Evolutionary conservation across 495 filamentous ascomycete species (phyloP).

Genomic region (Aspergillus avenaceus): DNA sequence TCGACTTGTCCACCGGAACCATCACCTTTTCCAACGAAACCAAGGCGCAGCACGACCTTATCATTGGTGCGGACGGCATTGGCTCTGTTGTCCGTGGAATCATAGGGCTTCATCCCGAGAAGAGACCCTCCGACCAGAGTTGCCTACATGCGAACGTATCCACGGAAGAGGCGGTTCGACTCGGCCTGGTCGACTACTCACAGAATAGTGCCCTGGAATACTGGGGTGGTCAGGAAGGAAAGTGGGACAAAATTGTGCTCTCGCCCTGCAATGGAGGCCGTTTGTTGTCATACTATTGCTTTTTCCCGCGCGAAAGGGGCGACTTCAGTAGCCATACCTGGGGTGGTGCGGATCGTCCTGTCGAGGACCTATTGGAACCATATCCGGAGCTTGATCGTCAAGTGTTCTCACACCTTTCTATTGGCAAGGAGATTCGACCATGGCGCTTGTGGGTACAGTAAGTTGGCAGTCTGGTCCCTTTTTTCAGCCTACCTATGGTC

Average conservation of each 20-base stretch:
- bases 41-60: slow-evolving; percentile 31
- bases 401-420: slow-evolving; percentile 34
- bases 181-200: slow-evolving; percentile 42
- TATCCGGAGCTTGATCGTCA: slow-evolving; percentile 41
- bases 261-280: slow-evolving; percentile 45
- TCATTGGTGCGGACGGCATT: slow-evolving; percentile 44
- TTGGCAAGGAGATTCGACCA: slow-evolving; percentile 42
- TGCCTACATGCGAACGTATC: slow-evolving; percentile 44
- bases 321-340: slow-evolving; percentile 41
- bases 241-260: slow-evolving; percentile 47
- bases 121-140: slow-evolving; percentile 38
- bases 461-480: background rate
- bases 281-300: slow-evolving; percentile 47
- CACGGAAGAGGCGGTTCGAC: slow-evolving; percentile 37
- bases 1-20: slow-evolving; percentile 30
- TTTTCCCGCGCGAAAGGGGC: slow-evolving; percentile 41
- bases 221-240: slow-evolving; percentile 47
- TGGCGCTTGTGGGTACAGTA: slow-evolving; percentile 48
- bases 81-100: slow-evolving; percentile 38
- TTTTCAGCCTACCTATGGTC: background rate
- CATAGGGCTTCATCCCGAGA: slow-evolving; percentile 41
- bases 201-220: slow-evolving; percentile 42
- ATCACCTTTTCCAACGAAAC: slow-evolving; percentile 36
- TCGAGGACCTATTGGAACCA: slow-evolving; percentile 41
- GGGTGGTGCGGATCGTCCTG: slow-evolving; percentile 30